Base-by-base conservation (phyloP, 345 rosid species). In the Brassica rapa region DNA sequence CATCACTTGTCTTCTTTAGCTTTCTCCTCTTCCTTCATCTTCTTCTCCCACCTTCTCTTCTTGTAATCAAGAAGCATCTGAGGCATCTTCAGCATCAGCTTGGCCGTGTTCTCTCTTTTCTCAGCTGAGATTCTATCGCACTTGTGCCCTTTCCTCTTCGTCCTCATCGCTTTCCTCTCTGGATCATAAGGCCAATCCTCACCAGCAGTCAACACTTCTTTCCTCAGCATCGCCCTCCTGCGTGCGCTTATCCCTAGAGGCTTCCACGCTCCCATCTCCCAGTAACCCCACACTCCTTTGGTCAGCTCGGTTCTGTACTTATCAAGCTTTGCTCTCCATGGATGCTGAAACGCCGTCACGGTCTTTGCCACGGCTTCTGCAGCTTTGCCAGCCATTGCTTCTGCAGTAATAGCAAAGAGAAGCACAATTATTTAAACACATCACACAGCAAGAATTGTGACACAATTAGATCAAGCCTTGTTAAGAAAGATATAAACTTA, bases 41-140 rank as follows among this genome's bases (percentile, higher is more conserved):
- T 94, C 90, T 88, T 90, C 82, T 89, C 95, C 98, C 98, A 94
- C 77, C 89, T 87, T 67, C 95, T 89, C 89, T 90, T 94, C 93
- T 89, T 94, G 86, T 94, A 90, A 2, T 83, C 97, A 70, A 87
- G 87, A 37, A 94, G 78, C 93, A 88, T 86, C 25, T 83, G 85
- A 1, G 97, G 97, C 98, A 94, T 94, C 82, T 90, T 86, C 88
- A 82, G 82, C 98, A 94, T 91, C 73, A 92, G 75, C 75, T 88
- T 87, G 4, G 83, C 97, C 0, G 98, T 94, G 29, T 94, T 94
- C 63, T 78, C 97, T 0, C 97, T 86, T 72, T 88, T 94, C 86
- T 89, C 95, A 3, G 95, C 97, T 1, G 97, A 77, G 46, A 92
- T 86, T 59, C 92, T 87, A 29, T 94, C 97, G 14, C 89, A 87